Percentiles rank a stretch among this genome's conserved stretches.
phyloP scores from a whole-genome alignment of 83 land plant species.

The Diphasiastrum complanatum region DNA sequence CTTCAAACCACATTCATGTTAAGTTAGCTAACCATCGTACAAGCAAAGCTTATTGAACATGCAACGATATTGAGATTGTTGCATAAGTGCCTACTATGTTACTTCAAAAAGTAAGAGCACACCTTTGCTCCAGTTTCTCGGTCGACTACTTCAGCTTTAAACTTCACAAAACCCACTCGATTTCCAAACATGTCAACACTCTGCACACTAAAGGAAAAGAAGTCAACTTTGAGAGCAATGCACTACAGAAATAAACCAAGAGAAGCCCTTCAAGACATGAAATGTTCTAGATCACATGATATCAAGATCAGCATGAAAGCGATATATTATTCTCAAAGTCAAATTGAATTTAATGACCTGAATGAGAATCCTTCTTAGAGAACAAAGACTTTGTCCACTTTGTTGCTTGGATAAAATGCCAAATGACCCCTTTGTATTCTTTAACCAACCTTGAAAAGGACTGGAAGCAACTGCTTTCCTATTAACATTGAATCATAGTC shows the following conservation, averaged over 20 bases:
- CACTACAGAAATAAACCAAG: not conserved
- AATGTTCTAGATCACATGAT: slow-evolving; percentile 4
- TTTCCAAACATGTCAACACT: slow-evolving; percentile 86
- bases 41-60: too few species aligned
- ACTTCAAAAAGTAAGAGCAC: slow-evolving; percentile 2
- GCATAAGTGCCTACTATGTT: too few species aligned
- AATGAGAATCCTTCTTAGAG: slow-evolving; percentile 44
- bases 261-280: not conserved
- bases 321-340: not conserved
- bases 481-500: too few species aligned
- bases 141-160: slow-evolving; percentile 82
- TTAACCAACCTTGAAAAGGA: slow-evolving; percentile 72
- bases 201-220: slow-evolving; percentile 28
- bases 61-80: too few species aligned
- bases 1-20: too few species aligned
- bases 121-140: slow-evolving; percentile 73
- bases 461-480: slow-evolving; percentile 60
- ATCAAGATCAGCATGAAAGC: not conserved
- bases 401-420: slow-evolving; percentile 49
- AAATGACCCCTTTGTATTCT: slow-evolving; percentile 44
- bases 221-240: not conserved
- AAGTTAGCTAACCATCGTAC: too few species aligned
- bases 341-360: slow-evolving; percentile 36
- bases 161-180: slow-evolving; percentile 84
- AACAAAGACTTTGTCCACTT: slow-evolving; percentile 32